Evolutionary conservation across 257 asterid species (phyloP).

Genomic region (Gynochthodes officinalis): DNA sequence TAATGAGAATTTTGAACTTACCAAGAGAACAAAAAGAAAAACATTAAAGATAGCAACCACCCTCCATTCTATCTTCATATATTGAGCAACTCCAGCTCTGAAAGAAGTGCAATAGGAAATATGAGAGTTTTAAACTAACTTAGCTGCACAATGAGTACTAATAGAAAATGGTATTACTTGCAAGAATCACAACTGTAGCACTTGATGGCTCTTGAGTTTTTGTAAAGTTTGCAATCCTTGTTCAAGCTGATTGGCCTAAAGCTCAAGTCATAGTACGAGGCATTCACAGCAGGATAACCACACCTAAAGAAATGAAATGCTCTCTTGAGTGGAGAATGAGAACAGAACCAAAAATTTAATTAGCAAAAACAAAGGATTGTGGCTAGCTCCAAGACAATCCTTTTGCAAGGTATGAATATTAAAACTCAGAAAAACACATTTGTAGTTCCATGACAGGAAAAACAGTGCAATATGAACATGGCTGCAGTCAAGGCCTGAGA

Average conservation of each 20-base stretch:
- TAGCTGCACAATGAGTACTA: not conserved
- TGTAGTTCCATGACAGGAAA: not conserved
- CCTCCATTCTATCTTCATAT: constrained; percentile 96
- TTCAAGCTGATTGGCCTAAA: constrained; percentile 64
- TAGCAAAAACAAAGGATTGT: too few relatives aligned
- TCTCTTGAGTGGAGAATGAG: not conserved
- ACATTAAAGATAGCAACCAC: constrained; percentile 85
- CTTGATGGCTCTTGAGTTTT: constrained; percentile 57
- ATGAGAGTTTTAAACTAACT: not conserved
- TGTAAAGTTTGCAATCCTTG: constrained; percentile 84
- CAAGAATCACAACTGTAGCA: constrained; percentile 93
- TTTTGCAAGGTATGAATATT: not conserved
- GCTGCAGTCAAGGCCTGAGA: not conserved
- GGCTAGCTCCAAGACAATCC: not conserved
- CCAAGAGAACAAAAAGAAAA: constrained; percentile 74
- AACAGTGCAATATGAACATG: too few relatives aligned
- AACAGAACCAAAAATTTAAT: not conserved
- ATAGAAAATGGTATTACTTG: constrained; percentile 48
- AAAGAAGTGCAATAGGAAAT: constrained; percentile 11
- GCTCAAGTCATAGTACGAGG: constrained; percentile 81
- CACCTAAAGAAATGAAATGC: constrained; percentile 43
- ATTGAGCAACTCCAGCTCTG: constrained; percentile 97
- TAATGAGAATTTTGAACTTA: constrained; percentile 20
- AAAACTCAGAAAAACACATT: not conserved
- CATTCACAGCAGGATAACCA: constrained; percentile 83